Base-by-base conservation (phyloP, 768 basidiomycete species). In the Mycena vulgaris region DNA sequence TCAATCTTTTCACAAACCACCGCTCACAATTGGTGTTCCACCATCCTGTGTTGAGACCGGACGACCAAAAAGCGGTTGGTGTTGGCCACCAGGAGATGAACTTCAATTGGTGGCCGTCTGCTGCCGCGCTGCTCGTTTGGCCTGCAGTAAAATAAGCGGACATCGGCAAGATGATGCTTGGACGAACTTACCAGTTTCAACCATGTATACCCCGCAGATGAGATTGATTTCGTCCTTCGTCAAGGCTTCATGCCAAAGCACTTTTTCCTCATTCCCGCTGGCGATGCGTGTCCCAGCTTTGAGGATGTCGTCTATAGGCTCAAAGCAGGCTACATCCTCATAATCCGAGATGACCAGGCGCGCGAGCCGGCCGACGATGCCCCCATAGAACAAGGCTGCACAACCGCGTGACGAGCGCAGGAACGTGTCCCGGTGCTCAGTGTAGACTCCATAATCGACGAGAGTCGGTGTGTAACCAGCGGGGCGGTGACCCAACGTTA, bases 61-160 rank as follows among this genome's bases (percentile, higher is more conserved):
- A 65, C 13, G 53, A 57, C 39, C 30, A 56, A 27, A 71, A 67
- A n/a, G 70, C 61, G 19, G 45, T 45, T 39, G 56, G 64, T 37
- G 25, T 61, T 19, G 60, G 70, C 64, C 64, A 71, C 70, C 70
- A 71, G 33, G 65, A 67, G 27, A 71, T 56, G 27, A 62, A 65
- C 48, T 67, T 61, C 25, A 63, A 11, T 51, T 67, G 65, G 11
- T 58, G 31, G n/a, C 61, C 70, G 31, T 59, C 56, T 35, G 52
- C 39, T 37, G 25, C 40, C 23, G 2, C 10, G 5, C 16, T 47
- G 62, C 62, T 63, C 62, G 17, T 51, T 58, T 63, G 68, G 23
- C 68, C 62, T 63, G 56, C 53, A 53, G 23, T 33, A 33, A 68
- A 53, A 48, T 67, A 9, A 60, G 62, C n/a, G 40, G 25, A 52